A percentile compares a stretch with the other conserved stretches of the same genome.
Evolutionary conservation across 2,329 filamentous ascomycete species (phyloP).

Genomic region (Claviceps cyperi): DNA sequence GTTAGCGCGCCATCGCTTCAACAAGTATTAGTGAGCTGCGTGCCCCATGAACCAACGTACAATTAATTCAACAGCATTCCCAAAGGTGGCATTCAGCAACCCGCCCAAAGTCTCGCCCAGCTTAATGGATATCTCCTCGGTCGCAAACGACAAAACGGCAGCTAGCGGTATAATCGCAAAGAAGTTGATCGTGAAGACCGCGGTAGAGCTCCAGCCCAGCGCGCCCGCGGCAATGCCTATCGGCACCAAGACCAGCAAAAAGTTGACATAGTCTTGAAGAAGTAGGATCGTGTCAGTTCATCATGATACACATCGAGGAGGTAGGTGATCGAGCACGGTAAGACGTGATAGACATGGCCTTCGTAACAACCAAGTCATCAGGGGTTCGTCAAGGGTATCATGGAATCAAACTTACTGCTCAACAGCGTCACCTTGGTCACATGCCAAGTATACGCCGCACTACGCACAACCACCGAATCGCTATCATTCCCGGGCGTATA

Average conservation of each 20-base stretch:
- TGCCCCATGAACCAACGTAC: slow-evolving; percentile 26
- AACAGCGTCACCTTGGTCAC: slow-evolving; percentile 41
- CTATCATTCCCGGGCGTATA: slow-evolving; percentile 39
- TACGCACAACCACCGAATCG: slow-evolving; percentile 29
- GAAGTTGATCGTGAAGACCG: slow-evolving; percentile 66
- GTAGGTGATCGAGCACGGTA: no score
- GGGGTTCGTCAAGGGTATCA: no score
- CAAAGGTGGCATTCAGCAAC: slow-evolving; percentile 62
- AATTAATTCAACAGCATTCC: slow-evolving; percentile 68
- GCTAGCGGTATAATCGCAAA: slow-evolving; percentile 67
- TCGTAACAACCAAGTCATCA: no score
- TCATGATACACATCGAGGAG: no score
- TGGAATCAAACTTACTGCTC: slow-evolving; percentile 34
- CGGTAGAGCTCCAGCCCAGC: slow-evolving; percentile 47
- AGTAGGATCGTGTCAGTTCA: not conserved
- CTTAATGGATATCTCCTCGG: slow-evolving; percentile 59
- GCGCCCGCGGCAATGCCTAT: slow-evolving; percentile 55
- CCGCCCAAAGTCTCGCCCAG: slow-evolving; percentile 63
- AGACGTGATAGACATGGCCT: not conserved
- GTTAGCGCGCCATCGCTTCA: not conserved
- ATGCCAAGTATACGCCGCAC: slow-evolving; percentile 36
- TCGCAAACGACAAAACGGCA: slow-evolving; percentile 60
- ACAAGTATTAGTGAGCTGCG: not conserved
- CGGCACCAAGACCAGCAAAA: slow-evolving; percentile 59
- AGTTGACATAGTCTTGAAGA: slow-evolving; percentile 45